Percentiles rank a stretch among this genome's conserved stretches.
Conservation (phyloP, 1,139 yeast species). For the Hyphopichia fennica region DNA sequence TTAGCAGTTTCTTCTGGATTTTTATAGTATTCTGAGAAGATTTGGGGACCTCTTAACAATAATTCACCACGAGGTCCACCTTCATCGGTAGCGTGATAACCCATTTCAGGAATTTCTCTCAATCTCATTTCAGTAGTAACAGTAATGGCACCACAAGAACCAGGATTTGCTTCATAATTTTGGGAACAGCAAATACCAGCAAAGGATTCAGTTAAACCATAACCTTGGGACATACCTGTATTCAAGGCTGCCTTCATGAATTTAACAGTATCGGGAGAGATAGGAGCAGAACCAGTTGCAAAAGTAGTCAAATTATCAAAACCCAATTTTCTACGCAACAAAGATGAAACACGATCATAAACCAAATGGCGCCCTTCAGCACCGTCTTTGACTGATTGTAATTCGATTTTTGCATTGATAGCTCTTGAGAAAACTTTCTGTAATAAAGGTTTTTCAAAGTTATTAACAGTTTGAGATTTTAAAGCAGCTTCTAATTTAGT, state of each 20-base stretch:
- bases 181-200: conserved; percentile 39
- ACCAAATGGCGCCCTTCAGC: conserved; percentile 27
- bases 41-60: conserved; percentile 40
- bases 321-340: conserved; percentile 37
- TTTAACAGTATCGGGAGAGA: conserved; percentile 39
- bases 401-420: conserved; percentile 29
- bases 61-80: conserved; percentile 46
- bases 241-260: conserved; percentile 42
- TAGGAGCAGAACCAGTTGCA: conserved; percentile 46
- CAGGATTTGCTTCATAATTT: conserved; percentile 36
- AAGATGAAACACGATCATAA: conserved; percentile 28
- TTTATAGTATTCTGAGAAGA: conserved; percentile 36
- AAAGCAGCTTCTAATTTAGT: conserved; percentile 46
- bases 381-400: conserved; percentile 31
- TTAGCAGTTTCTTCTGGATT: conserved; percentile 40
- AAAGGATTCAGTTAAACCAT: conserved; percentile 48
- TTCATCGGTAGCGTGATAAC: conserved; percentile 27
- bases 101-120: conserved; percentile 41
- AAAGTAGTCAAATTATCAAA: conserved; percentile 26
- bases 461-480: conserved; percentile 42
- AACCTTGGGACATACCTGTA: conserved; percentile 43
- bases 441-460: conserved; percentile 38
- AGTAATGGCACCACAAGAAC: conserved; percentile 40
- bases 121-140: conserved; percentile 36
- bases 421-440: conserved; percentile 27